Conservation (phyloP, 768 basidiomycete genomes). For the Suillus tomentosus region DNA sequence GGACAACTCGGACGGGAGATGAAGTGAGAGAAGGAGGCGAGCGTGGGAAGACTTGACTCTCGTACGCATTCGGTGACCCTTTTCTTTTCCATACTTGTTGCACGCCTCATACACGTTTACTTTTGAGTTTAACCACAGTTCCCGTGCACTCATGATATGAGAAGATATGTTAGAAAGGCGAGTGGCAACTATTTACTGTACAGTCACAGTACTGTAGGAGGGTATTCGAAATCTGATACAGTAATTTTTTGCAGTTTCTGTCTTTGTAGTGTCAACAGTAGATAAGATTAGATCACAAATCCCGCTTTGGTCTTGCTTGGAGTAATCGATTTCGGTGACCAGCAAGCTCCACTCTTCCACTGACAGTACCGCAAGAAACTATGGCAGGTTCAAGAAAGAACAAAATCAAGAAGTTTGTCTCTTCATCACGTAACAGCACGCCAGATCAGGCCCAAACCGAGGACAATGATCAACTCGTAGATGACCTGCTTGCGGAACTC, state of each 20-base stretch:
- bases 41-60: too few relatives aligned
- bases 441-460: slow-evolving; percentile 32
- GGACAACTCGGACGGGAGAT: too few relatives aligned
- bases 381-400: slow-evolving; percentile 60
- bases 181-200: neutral
- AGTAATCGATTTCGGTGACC: neutral
- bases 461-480: slow-evolving; percentile 64
- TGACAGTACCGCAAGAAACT: neutral
- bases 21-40: too few relatives aligned
- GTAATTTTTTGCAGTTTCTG: too few relatives aligned
- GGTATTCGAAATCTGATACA: too few relatives aligned
- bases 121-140: neutral
- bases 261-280: too few relatives aligned
- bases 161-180: neutral
- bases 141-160: neutral
- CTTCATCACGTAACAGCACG: slow-evolving; percentile 24
- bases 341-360: neutral
- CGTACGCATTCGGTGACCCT: too few relatives aligned
- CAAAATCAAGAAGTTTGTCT: slow-evolving; percentile 51
- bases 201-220: neutral
- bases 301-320: neutral
- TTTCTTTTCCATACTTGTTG: too few relatives aligned
- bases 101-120: too few relatives aligned
- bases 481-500: slow-evolving; percentile 77
- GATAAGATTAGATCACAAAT: neutral